Base-by-base conservation (phyloP, 352 stramenopile genomes). In the Blastocystis sp. region DNA sequence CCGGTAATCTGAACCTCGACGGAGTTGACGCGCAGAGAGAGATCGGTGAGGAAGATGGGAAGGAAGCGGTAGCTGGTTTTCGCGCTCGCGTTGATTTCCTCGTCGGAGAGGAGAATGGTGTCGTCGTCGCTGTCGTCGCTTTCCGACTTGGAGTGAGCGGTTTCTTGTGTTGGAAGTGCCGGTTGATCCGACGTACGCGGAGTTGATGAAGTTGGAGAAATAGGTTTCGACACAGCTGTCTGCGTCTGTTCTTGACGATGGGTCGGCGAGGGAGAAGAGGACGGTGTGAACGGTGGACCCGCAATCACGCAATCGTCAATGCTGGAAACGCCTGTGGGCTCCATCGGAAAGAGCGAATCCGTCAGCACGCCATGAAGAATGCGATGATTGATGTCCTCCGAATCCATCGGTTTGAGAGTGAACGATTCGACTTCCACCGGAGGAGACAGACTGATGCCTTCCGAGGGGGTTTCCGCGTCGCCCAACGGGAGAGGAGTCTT, bases 1-100 rank as follows among this genome's bases (percentile, higher is more conserved):
- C 69, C 69, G 27, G 48, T 81, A 7, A 81, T 42, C 34, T 81
- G 69, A 11, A 81, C 8, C 32, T 81, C 69, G 21, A 61, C 29
- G 42, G 32, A 63, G 46, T 24, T 81, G 0, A 81, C 14, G 11
- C 36, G 69, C n/a, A 81, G 1, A 2, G 51, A 29, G 11, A 64
- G 14, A 27, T 61, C 29, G 21, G 48, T 64, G 44, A 81, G 48
- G 36, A 65, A 81, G 2, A 81, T 9, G 4, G 69, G 69, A 42
- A 63, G 32, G 14, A 59, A 81, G 3, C 27, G 24, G 9, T 48
- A 51, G 8, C 32, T n/a, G 3, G 38, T 18, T n/a, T 40, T n/a
- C 21, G 36, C 24, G 29, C 34, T 44, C 3, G 34, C 7, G 7
- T 34, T 7, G 40, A 42, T 81, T 44, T 81, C 69, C 9, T 48